phyloP scores from a whole-genome alignment of 352 stramenopile species.

The Blastocystis sp. region DNA sequence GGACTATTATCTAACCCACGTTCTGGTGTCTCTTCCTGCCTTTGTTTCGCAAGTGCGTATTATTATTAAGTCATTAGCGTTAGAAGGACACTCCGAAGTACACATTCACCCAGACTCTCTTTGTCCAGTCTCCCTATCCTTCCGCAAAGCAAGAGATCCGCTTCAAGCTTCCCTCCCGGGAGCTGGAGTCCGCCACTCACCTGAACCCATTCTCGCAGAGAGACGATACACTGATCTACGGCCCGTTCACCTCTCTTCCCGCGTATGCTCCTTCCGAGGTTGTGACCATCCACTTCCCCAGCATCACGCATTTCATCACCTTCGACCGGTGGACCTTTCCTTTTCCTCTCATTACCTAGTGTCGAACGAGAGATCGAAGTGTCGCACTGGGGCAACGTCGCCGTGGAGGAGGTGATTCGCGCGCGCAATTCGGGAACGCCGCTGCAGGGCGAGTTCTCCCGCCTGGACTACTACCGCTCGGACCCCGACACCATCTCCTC shows the following conservation, averaged over 20 bases:
- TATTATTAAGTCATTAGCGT: not conserved
- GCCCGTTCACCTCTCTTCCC: not conserved
- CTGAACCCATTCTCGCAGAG: not conserved
- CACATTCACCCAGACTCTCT: not conserved
- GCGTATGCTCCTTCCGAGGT: not conserved
- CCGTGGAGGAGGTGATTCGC: constrained; percentile 72
- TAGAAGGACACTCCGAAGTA: constrained; percentile 47
- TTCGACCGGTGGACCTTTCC: constrained; percentile 2
- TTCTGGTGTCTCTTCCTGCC: not conserved
- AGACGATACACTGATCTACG: not conserved
- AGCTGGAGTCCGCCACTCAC: not conserved
- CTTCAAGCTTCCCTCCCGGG: not conserved
- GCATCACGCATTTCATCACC: constrained; percentile 29
- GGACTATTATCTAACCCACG: constrained; percentile 16
- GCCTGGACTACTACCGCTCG: constrained; percentile 71
- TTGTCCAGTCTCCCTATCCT: constrained; percentile 18
- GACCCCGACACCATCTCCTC: not conserved
- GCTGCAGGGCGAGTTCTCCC: constrained; percentile 72
- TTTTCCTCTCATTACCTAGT: not conserved
- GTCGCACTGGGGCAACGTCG: constrained; percentile 74
- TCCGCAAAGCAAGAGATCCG: not conserved
- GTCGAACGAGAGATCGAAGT: constrained; percentile 73
- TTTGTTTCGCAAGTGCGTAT: constrained; percentile 10
- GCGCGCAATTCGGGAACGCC: constrained; percentile 70
- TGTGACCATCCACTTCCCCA: constrained; percentile 61